phyloP scores from a whole-genome alignment of 2,329 filamentous ascomycete species.

The Calonectria pseudoturangicola region DNA sequence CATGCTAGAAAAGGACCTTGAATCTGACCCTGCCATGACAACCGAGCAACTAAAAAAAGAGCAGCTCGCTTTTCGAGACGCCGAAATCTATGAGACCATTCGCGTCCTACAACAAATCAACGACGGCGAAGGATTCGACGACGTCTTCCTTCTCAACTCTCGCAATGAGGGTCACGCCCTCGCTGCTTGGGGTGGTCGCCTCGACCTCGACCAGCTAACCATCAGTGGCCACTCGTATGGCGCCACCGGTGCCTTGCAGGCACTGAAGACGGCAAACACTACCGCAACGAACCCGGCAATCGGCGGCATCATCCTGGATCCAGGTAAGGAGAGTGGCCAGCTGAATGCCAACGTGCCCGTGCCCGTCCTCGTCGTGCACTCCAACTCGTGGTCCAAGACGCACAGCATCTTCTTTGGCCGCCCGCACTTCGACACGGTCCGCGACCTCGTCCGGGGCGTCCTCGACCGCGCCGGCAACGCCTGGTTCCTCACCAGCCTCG shows the following conservation, averaged over 20 bases:
- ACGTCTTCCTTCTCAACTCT: slow-evolving; percentile 63
- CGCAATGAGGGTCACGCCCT: slow-evolving; percentile 69
- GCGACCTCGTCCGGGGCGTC: slow-evolving; percentile 70
- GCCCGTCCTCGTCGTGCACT: slow-evolving; percentile 77
- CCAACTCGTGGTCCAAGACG: slow-evolving; percentile 77
- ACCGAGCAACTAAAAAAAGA: slow-evolving; percentile 63
- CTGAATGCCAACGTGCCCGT: slow-evolving; percentile 76
- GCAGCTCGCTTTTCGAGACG: slow-evolving; percentile 70
- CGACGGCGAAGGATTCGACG: slow-evolving; percentile 59
- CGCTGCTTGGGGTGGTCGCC: slow-evolving; percentile 69
- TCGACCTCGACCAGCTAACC: slow-evolving; percentile 72
- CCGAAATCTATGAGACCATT: slow-evolving; percentile 69
- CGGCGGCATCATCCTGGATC: slow-evolving; percentile 78
- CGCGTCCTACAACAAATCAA: slow-evolving; percentile 64
- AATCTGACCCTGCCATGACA: slow-evolving; percentile 58
- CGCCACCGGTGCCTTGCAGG: slow-evolving; percentile 77
- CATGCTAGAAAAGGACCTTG: slow-evolving; percentile 60
- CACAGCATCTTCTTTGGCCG: slow-evolving; percentile 76
- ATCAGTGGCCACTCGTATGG: slow-evolving; percentile 80
- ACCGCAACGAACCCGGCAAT: slow-evolving; percentile 64
- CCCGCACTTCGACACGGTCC: slow-evolving; percentile 79
- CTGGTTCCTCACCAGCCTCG: slow-evolving; percentile 74
- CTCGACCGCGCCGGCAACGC: slow-evolving; percentile 65
- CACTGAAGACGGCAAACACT: slow-evolving; percentile 67
- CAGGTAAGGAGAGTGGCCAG: slow-evolving; percentile 78